These are phyloP conservation scores for Coniochaeta pulveracea DNA, from an alignment of 2,329 filamentous ascomycete species.

Conservation along the genomic window DNA sequence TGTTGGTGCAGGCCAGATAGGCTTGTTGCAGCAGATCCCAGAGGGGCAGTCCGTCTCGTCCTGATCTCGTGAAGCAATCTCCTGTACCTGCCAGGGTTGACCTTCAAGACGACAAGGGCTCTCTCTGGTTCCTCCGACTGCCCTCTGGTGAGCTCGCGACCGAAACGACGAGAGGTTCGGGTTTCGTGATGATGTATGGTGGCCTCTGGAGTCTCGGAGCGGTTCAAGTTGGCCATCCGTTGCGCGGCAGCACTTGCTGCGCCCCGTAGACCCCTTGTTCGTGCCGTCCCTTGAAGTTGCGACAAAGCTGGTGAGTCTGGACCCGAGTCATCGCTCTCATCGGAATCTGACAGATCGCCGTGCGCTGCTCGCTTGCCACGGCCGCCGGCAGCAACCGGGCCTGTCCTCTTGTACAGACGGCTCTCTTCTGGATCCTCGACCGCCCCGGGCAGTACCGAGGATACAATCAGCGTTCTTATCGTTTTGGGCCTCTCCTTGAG, in stretches of 20 bases:
- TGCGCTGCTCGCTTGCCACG: constrained; percentile 32
- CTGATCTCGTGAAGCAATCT: constrained; percentile 41
- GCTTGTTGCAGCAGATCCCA: constrained; percentile 29
- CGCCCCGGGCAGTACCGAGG: constrained; percentile 81
- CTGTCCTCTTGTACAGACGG: constrained; percentile 71
- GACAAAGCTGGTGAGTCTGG: constrained; percentile 77
- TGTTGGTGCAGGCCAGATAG: constrained; percentile 29
- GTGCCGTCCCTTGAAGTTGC: constrained; percentile 64
- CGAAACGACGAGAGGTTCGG: constrained; percentile 49
- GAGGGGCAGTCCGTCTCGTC: constrained; percentile 26
- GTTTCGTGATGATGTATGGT: constrained; percentile 61
- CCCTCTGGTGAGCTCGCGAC: constrained; percentile 56
- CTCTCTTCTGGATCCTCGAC: constrained; percentile 73
- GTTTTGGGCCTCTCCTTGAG: constrained; percentile 90
- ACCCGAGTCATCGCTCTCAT: constrained; percentile 80
- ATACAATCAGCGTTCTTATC: constrained; percentile 84
- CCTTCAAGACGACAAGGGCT: constrained; percentile 63
- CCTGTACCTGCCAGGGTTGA: constrained; percentile 60
- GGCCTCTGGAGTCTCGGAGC: constrained; percentile 83
- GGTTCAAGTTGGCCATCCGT: constrained; percentile 69
- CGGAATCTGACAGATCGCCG: constrained; percentile 74
- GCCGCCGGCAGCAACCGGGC: constrained; percentile 42
- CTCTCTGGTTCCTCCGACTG: constrained; percentile 67
- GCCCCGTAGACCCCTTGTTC: constrained; percentile 80
- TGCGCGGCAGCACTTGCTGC: constrained; percentile 80